A percentile compares a stretch with the other conserved stretches of the same genome.
Conservation (phyloP, 768 basidiomycete genomes). For the Daedalea quercina region DNA sequence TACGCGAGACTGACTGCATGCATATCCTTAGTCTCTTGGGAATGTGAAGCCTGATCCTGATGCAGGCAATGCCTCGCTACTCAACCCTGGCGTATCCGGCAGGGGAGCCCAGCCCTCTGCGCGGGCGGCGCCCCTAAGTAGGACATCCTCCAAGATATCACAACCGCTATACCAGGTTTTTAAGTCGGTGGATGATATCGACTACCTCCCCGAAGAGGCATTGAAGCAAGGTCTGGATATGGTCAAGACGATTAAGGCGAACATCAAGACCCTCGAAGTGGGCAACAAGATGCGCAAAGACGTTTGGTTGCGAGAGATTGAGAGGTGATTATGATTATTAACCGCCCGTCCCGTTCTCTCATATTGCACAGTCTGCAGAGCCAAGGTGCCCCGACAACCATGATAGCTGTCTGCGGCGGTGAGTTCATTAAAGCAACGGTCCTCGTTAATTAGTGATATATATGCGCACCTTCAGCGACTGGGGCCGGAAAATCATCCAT, state of each 20-base stretch:
- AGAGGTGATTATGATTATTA: constrained; percentile 29
- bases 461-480: constrained; percentile 32
- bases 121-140: background rate
- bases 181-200: constrained; percentile 34
- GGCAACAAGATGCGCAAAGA: constrained; percentile 52
- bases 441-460: background rate
- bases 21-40: background rate
- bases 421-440: background rate
- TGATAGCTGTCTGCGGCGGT: constrained; percentile 65
- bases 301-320: constrained; percentile 51
- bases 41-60: background rate
- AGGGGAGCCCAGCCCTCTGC: background rate
- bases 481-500: constrained; percentile 59
- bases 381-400: constrained; percentile 46
- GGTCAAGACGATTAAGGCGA: constrained; percentile 41
- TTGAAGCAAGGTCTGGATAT: constrained; percentile 45
- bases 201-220: constrained; percentile 41
- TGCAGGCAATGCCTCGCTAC: background rate
- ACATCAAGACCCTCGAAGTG: constrained; percentile 37
- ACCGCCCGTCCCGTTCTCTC: background rate
- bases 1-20: background rate
- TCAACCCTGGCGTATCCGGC: background rate
- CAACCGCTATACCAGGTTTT: constrained; percentile 30
- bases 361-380: constrained; percentile 32
- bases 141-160: background rate